A percentile compares a stretch with the other conserved stretches of the same genome.
phyloP scores from a whole-genome alignment of 2,329 filamentous ascomycete genomes.

The Pestalotiopsis sp. region DNA sequence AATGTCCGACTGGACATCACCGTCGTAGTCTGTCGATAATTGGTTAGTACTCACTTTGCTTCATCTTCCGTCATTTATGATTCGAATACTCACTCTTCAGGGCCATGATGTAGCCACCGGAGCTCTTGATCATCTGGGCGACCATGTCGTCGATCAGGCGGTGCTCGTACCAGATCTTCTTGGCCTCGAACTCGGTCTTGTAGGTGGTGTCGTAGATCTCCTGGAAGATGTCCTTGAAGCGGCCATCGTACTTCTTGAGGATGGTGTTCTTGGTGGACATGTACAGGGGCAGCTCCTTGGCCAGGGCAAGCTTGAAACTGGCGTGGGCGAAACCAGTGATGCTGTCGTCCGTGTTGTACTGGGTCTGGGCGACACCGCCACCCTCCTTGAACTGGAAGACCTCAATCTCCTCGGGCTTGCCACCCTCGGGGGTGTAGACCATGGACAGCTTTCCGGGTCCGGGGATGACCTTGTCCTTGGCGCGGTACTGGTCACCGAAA shows the following conservation, averaged over 20 bases:
- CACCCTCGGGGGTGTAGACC: slow-evolving; percentile 87
- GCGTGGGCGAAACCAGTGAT: slow-evolving; percentile 95
- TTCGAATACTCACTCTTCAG: slow-evolving; percentile 96
- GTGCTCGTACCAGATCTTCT: slow-evolving; percentile 99
- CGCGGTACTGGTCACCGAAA: slow-evolving; percentile 98
- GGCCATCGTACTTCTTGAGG: slow-evolving; percentile 96
- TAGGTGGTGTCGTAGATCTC: slow-evolving; percentile 89
- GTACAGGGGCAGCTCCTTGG: slow-evolving; percentile 90
- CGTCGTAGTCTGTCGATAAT: slow-evolving; percentile 81
- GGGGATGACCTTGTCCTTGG: slow-evolving; percentile 85
- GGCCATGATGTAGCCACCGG: slow-evolving; percentile 94
- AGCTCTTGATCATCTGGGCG: slow-evolving; percentile 99
- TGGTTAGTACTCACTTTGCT: neutral
- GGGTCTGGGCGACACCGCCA: slow-evolving; percentile 88
- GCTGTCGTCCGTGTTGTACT: slow-evolving; percentile 98
- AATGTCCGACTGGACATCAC: slow-evolving; percentile 98
- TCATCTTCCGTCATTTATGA: neutral
- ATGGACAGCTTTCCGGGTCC: slow-evolving; percentile 89
- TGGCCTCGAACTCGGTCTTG: slow-evolving; percentile 84
- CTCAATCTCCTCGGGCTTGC: slow-evolving; percentile 81
- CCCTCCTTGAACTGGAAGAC: slow-evolving; percentile 88
- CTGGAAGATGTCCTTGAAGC: slow-evolving; percentile 99
- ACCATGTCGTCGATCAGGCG: slow-evolving; percentile 99
- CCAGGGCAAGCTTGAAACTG: slow-evolving; percentile 91
- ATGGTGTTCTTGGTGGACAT: slow-evolving; percentile 99